A percentile compares a stretch with the other conserved stretches of the same genome.
phyloP scores from a whole-genome alignment of 208 protist genomes.

The Trypanosoma cruzi region DNA sequence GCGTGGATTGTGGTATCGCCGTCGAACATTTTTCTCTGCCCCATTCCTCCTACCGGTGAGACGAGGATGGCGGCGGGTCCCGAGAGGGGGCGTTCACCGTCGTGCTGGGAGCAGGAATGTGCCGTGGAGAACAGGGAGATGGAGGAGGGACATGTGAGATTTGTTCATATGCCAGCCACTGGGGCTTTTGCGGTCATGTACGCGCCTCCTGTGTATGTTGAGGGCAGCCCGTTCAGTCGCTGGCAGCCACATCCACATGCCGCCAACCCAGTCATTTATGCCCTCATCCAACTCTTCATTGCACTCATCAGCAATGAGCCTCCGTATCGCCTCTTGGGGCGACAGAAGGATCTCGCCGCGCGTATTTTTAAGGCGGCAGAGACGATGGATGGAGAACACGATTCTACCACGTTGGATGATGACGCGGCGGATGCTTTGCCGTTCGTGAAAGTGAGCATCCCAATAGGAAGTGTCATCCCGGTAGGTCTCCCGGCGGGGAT shows the following conservation, averaged over 20 bases:
- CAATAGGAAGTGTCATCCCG: conserved; percentile 37
- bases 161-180: conserved; percentile 12
- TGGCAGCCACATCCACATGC: conserved; percentile 72
- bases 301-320: conserved; percentile 43
- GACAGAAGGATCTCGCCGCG: conserved; percentile 28
- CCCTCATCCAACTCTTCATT: conserved; percentile 59
- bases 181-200: conserved; percentile 31
- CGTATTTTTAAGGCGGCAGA: not conserved
- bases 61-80: not conserved
- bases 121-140: not conserved
- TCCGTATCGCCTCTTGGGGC: conserved; percentile 42
- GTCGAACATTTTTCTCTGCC: conserved; percentile 55
- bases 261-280: conserved; percentile 52
- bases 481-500: conserved; percentile 29
- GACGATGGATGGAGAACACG: not conserved
- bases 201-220: conserved; percentile 36
- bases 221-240: conserved; percentile 42
- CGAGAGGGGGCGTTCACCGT: not conserved
- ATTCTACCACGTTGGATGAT: not conserved
- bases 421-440: not conserved
- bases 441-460: conserved; percentile 23
- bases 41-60: not conserved
- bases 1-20: conserved; percentile 61
- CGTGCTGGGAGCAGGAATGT: not conserved
- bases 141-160: conserved; percentile 1